Evolutionary conservation across 2,329 filamentous ascomycete species (phyloP).

Genomic region (Botrytis pseudocinerea): DNA sequence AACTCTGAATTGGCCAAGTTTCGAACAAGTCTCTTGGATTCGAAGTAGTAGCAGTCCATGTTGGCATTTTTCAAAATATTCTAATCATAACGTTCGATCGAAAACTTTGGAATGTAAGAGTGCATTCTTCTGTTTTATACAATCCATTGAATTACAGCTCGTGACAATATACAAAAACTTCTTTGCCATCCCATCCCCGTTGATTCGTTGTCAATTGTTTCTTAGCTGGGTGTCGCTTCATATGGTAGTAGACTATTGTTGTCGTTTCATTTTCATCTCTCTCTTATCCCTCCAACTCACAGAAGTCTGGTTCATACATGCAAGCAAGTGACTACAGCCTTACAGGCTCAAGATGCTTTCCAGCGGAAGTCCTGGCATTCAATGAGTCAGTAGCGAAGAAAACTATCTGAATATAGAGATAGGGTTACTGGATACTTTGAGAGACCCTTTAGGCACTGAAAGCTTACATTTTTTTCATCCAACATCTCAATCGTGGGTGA

Average conservation of each 20-base stretch:
- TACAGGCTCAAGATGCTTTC: background rate
- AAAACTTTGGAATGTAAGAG: background rate
- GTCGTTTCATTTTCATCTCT: background rate
- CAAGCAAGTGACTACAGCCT: background rate
- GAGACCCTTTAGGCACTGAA: background rate
- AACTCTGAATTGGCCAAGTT: background rate
- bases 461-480: background rate
- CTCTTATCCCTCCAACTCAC: background rate
- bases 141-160: accelerated
- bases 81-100: background rate
- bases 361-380: background rate
- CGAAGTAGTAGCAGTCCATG: background rate
- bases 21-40: too few species aligned
- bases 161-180: background rate
- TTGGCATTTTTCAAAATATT: background rate
- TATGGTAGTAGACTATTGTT: background rate
- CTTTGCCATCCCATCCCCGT: background rate
- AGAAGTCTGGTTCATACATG: background rate
- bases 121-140: background rate
- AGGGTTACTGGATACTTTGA: background rate
- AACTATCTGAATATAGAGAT: background rate
- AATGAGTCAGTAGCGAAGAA: background rate
- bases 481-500: too few species aligned
- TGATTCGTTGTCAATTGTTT: background rate
- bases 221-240: background rate